Conservation (phyloP, 2,329 filamentous ascomycete genomes). For the Rasamsonia emersonii region DNA sequence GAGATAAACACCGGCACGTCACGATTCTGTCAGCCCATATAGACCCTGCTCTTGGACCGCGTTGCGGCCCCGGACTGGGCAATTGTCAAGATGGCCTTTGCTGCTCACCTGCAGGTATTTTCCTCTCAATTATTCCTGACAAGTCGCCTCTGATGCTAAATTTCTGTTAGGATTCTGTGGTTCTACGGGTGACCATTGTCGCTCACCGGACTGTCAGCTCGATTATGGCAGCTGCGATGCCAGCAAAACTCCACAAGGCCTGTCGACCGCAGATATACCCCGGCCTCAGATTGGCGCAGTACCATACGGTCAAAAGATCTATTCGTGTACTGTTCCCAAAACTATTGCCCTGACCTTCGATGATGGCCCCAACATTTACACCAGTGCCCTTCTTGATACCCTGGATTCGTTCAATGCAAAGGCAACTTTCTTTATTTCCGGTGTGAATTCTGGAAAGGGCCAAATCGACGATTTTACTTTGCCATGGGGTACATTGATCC, state of each 20-base stretch:
- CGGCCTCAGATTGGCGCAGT: slow-evolving; percentile 28
- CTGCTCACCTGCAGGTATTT: slow-evolving; percentile 31
- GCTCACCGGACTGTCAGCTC: slow-evolving; percentile 32
- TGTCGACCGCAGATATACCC: slow-evolving; percentile 24
- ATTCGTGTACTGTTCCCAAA: slow-evolving; percentile 40
- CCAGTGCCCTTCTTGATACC: slow-evolving; percentile 52
- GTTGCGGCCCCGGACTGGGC: slow-evolving; percentile 27
- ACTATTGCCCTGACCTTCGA: slow-evolving; percentile 60
- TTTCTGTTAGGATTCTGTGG: slow-evolving; percentile 30
- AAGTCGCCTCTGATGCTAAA: not conserved
- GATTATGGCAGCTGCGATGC: slow-evolving; percentile 33
- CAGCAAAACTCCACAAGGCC: slow-evolving; percentile 24
- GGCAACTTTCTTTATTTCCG: slow-evolving; percentile 60
- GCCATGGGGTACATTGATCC: slow-evolving; percentile 31
- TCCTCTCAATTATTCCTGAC: not conserved
- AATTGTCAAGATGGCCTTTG: slow-evolving; percentile 27
- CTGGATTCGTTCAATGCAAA: slow-evolving; percentile 52
- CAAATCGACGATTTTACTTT: slow-evolving; percentile 33
- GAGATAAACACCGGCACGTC: too few species aligned
- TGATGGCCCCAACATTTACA: slow-evolving; percentile 57
- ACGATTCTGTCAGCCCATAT: too few species aligned
- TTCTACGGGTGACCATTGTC: slow-evolving; percentile 27
- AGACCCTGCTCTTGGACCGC: slow-evolving; percentile 6
- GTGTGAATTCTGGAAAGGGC: slow-evolving; percentile 40
- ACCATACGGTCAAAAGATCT: slow-evolving; percentile 29